phyloP scores from a whole-genome alignment of 1,284 basidiomycete genomes.

The Omphalotus olearius region DNA sequence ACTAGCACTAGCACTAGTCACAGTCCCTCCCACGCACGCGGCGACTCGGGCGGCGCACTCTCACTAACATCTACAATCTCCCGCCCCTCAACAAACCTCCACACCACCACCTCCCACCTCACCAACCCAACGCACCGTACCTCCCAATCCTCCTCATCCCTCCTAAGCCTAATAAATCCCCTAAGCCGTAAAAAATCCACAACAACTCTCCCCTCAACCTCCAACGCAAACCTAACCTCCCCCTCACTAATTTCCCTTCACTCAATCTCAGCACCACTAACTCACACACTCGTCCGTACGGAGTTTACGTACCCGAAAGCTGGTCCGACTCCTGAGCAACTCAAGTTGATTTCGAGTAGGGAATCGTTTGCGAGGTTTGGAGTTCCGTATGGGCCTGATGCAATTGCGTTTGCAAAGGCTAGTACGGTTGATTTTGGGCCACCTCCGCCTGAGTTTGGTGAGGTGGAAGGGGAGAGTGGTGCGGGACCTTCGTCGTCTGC shows the following conservation, averaged over 20 bases:
- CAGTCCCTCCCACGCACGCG: conserved; percentile 3
- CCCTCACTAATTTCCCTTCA: conserved; percentile 46
- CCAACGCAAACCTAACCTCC: conserved; percentile 29
- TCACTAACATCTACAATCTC: conserved; percentile 12
- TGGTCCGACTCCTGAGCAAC: conserved; percentile 49
- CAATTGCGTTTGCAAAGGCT: conserved; percentile 38
- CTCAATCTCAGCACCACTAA: conserved; percentile 48
- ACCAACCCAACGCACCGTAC: conserved; percentile 6
- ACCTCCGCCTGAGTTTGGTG: conserved; percentile 36
- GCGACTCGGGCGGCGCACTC: conserved; percentile 12
- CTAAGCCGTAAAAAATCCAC: conserved; percentile 37
- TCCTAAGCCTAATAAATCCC: conserved; percentile 31
- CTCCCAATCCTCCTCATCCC: conserved; percentile 17
- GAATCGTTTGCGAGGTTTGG: conserved; percentile 46
- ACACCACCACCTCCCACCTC: background rate
- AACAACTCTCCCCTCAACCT: conserved; percentile 18
- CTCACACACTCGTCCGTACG: conserved; percentile 46
- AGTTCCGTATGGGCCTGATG: conserved; percentile 48
- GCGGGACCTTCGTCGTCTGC: conserved; percentile 8
- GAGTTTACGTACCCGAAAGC: conserved; percentile 47
- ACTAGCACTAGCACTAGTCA: background rate
- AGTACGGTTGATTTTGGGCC: conserved; percentile 25
- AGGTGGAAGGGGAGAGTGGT: conserved; percentile 13
- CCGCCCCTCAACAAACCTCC: conserved; percentile 7
- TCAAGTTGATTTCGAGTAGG: conserved; percentile 44